Evolutionary conservation across 768 basidiomycete species (phyloP), one percentile per base, ranked within the genome.

Genomic region (Termitomyces sp.): DNA sequence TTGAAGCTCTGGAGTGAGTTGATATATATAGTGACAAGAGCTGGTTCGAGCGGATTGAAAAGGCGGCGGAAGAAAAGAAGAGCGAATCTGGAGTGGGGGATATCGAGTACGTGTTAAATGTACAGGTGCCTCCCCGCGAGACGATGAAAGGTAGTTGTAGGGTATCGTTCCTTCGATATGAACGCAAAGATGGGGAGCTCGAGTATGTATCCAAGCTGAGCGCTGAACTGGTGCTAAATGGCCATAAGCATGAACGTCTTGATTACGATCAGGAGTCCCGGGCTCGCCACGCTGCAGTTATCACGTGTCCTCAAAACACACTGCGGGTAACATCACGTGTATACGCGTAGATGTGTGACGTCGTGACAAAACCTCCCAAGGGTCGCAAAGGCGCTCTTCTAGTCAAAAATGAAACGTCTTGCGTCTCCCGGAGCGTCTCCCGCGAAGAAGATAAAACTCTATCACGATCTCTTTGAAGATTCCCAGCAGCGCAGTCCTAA

Each of bases 31-130:
- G 61, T 61, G 56, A 17, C 66, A 47, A 50, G 66, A 62, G 60
- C 68, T 51, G 58, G 71, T 29, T 60, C 65, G 49, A 62, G 20
- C 20, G 62, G 66, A 66, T 57, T 68, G 55, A 14, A 76, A 74
- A 2, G 79, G 73, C 25, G 78, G 74, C 12, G 84, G 83, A 5
- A 86, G 69, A 25, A 81, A 83, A 69, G 81, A 84, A 2, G 79
- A 81, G 57, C 82, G 71, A 57, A 49, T 48, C 60, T 25, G 25
- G 1, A 25, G 25, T 63, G 50, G 72, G 66, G 50, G 69, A 64
- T 25, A 71, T 66, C 20, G 72, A 68, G 48, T 68, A 71, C 56
- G 69, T 63, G 66, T 63, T 72, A 10, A 83, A 83, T 0, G 82
- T 77, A 25, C 73, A 64, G 9, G 83, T 83, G 6, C 73, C 75